Percentiles rank a stretch among this genome's conserved stretches.
Conservation (phyloP, 345 rosid genomes). For the Sisymbrium irio region DNA sequence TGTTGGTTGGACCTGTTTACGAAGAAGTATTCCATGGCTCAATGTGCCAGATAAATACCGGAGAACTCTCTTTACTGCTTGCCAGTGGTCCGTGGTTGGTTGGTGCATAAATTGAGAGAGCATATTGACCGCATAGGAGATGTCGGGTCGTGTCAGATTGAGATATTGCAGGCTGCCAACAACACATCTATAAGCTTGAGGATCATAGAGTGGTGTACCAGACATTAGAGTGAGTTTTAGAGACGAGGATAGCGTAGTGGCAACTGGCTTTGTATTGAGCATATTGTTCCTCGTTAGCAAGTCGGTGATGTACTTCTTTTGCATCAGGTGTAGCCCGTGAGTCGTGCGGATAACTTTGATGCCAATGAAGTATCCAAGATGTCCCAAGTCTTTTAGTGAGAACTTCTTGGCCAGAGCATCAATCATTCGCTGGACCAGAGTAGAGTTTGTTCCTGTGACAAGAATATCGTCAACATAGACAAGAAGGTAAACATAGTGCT, state of each 20-base stretch:
- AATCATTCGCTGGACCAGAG: not conserved
- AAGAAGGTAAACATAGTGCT: not conserved
- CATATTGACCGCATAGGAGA: not conserved
- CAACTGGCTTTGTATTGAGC: not conserved
- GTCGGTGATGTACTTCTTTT: not conserved
- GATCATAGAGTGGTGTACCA: not conserved
- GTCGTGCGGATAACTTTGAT: not conserved
- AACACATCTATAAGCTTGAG: not conserved
- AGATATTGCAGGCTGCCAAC: not conserved
- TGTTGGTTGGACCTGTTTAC: not conserved
- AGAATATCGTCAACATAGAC: constrained; percentile 15
- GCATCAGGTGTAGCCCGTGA: not conserved
- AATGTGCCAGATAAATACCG: not conserved
- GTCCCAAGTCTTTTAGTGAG: not conserved
- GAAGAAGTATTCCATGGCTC: not conserved
- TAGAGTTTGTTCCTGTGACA: not conserved
- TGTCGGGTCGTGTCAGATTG: not conserved
- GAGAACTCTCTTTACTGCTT: not conserved
- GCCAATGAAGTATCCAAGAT: not conserved
- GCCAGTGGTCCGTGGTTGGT: not conserved
- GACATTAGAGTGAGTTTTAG: not conserved
- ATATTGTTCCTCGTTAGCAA: not conserved
- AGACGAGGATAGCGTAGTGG: not conserved
- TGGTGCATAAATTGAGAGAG: constrained; percentile 1
- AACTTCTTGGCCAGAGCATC: not conserved